These are phyloP conservation scores for Zasmidium citrigriseum DNA, from an alignment of 2,329 filamentous ascomycete species.

Conservation along the genomic window DNA sequence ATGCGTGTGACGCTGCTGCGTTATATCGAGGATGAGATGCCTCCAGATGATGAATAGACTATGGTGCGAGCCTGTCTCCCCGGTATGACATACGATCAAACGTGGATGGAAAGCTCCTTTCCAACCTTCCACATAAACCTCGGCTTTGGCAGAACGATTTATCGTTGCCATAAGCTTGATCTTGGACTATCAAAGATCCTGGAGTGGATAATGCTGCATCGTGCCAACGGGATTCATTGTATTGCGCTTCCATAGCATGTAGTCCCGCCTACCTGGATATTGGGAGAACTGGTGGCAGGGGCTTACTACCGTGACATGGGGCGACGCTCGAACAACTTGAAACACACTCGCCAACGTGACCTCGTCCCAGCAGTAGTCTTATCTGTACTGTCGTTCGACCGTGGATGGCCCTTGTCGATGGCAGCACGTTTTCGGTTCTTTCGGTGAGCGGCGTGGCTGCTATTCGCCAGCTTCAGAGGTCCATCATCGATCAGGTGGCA, in stretches of 20 bases:
- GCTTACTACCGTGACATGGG: not conserved
- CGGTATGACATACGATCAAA: too few relatives aligned
- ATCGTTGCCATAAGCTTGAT: too few relatives aligned
- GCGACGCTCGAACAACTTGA: not conserved
- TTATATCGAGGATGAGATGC: conserved; percentile 97
- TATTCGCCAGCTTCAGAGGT: not conserved
- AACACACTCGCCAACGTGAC: not conserved
- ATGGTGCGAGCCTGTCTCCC: not conserved
- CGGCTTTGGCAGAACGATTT: too few relatives aligned
- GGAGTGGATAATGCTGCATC: too few relatives aligned
- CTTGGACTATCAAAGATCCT: too few relatives aligned
- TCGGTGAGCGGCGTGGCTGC: not conserved
- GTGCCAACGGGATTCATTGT: too few relatives aligned
- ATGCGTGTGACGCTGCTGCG: conserved; percentile 90
- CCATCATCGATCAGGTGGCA: not conserved
- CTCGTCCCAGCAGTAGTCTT: not conserved
- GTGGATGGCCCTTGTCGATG: not conserved
- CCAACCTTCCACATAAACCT: too few relatives aligned
- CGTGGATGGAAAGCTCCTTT: too few relatives aligned
- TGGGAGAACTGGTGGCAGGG: not conserved
- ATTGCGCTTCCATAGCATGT: too few relatives aligned
- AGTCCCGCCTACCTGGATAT: not conserved
- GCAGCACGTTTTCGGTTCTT: not conserved
- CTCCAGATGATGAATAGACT: conserved; percentile 79
- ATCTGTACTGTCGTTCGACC: not conserved